These are phyloP conservation scores for Sonneratia alba DNA, from an alignment of 345 rosid genomes.

Conservation along the genomic window DNA sequence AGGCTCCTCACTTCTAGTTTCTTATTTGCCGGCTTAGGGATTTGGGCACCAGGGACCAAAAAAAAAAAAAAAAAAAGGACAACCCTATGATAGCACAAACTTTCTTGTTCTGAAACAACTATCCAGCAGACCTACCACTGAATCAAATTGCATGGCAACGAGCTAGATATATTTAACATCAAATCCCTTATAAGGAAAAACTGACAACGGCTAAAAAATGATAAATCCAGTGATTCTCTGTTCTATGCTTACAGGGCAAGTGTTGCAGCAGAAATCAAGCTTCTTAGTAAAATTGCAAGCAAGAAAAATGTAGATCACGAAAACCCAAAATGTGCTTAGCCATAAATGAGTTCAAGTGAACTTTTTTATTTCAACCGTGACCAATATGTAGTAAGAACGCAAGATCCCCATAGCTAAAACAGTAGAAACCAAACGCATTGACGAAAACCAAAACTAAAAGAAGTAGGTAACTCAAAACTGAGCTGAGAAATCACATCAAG, in stretches of 20 bases:
- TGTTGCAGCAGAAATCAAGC: not conserved
- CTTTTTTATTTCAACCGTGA: not conserved
- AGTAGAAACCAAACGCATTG: not conserved
- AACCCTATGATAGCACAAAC: not conserved
- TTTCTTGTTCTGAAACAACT: not conserved
- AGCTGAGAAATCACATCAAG: conserved; percentile 2
- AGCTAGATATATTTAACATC: not conserved
- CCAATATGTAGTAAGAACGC: not conserved
- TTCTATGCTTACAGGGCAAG: not conserved
- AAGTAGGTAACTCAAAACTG: not conserved
- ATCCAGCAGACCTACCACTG: not conserved
- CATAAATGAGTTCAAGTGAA: not conserved
- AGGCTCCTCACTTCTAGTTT: too few relatives aligned
- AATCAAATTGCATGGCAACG: not conserved
- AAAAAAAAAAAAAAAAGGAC: not conserved
- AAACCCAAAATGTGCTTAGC: not conserved
- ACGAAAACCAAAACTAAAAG: not conserved
- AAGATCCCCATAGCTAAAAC: not conserved
- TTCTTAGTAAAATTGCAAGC: not conserved
- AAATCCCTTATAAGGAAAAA: not conserved
- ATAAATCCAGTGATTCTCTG: too few relatives aligned
- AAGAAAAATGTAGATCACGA: not conserved
- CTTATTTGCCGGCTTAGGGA: too few relatives aligned
- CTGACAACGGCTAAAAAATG: too few relatives aligned
- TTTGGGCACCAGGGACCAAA: not conserved